A percentile compares a stretch with the other conserved stretches of the same genome.
Conservation (phyloP, 352 stramenopile genomes). For the Globisporangium cylindrosporum region DNA sequence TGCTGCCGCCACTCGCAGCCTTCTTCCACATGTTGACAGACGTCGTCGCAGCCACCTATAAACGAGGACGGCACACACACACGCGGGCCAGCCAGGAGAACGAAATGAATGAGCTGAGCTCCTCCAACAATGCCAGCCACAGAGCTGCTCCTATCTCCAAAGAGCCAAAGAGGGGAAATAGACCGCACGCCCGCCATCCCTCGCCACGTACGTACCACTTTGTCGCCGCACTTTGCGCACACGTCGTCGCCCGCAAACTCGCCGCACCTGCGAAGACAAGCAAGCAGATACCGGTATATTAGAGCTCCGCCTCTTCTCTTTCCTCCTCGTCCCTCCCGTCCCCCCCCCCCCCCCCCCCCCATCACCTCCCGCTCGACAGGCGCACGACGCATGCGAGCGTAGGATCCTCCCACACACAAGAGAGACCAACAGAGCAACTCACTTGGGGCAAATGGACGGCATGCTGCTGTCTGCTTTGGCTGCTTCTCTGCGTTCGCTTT, state of each 20-base stretch:
- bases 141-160: background rate
- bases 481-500: background rate
- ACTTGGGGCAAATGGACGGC: constrained; percentile 73
- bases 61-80: background rate
- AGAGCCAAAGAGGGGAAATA: background rate
- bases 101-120: constrained; percentile 2
- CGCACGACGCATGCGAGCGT: constrained; percentile 1
- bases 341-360: background rate
- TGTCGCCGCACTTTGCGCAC: constrained; percentile 64
- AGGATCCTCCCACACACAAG: too few species aligned
- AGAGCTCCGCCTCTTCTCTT: background rate
- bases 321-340: background rate
- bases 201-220: constrained; percentile 34
- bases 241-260: constrained; percentile 49
- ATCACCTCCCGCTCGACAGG: background rate
- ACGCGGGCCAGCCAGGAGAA: background rate
- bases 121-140: background rate
- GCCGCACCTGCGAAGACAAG: constrained; percentile 38
- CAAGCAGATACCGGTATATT: background rate
- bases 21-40: constrained; percentile 54
- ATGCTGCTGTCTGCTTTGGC: constrained; percentile 21
- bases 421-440: background rate
- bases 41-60: constrained; percentile 32
- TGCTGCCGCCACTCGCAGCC: constrained; percentile 34
- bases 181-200: background rate